These are phyloP conservation scores for Spathaspora gorwiae DNA, from an alignment of 805 yeast genomes.

Conservation along the genomic window DNA sequence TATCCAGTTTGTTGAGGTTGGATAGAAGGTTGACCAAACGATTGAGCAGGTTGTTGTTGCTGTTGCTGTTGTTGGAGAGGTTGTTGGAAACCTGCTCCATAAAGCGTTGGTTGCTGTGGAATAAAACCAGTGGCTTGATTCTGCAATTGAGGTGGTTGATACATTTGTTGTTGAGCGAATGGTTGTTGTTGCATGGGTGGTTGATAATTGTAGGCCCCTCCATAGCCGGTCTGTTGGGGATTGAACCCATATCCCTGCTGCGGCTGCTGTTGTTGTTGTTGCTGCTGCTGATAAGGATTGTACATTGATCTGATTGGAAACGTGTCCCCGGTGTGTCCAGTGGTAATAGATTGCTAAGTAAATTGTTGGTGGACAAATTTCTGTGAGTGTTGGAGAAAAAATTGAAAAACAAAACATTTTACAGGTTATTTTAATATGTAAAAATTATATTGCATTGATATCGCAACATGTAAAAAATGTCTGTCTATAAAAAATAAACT, in stretches of 20 bases:
- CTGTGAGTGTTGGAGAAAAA: too few species aligned
- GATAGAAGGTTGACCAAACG: slow-evolving; percentile 8
- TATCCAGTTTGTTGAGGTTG: slow-evolving; percentile 33
- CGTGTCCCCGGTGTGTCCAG: too few species aligned
- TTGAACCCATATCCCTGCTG: slow-evolving; percentile 14
- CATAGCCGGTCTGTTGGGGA: slow-evolving; percentile 16
- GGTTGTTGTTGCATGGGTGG: slow-evolving; percentile 22
- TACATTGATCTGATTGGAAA: slow-evolving; percentile 21
- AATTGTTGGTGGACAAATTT: too few species aligned
- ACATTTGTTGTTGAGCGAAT: slow-evolving; percentile 36
- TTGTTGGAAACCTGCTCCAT: slow-evolving; percentile 3
- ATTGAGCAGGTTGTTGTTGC: slow-evolving; percentile 19
- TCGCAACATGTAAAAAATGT: too few species aligned
- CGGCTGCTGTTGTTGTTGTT: slow-evolving; percentile 20
- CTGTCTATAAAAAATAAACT: too few species aligned
- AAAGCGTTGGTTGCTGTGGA: slow-evolving; percentile 16
- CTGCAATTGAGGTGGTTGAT: slow-evolving; percentile 29
- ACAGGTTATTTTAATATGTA: too few species aligned
- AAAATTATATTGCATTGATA: too few species aligned
- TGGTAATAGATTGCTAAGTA: too few species aligned
- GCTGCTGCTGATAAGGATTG: slow-evolving; percentile 38
- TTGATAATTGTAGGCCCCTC: slow-evolving; percentile 15
- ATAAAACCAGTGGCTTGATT: slow-evolving; percentile 19
- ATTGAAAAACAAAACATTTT: too few species aligned
- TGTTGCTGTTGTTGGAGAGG: slow-evolving; percentile 10